Conservation (phyloP, 164 flowering plant genomes). For the Aristolochia contorta region DNA sequence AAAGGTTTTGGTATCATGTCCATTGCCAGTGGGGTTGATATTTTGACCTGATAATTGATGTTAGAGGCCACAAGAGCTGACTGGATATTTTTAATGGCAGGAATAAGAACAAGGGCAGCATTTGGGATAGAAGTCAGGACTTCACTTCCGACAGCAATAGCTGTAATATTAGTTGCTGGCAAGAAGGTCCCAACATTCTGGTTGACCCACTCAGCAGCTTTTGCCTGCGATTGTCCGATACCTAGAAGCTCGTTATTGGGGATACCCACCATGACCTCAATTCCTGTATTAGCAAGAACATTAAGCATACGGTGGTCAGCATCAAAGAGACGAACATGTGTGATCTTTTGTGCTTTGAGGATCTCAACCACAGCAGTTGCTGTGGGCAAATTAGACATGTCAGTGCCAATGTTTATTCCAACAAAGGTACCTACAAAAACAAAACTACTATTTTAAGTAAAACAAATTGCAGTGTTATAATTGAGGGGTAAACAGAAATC, state of each 20-base stretch:
- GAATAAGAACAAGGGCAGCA: conserved; percentile 58
- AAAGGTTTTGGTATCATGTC: conserved; percentile 64
- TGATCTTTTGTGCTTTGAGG: conserved; percentile 44
- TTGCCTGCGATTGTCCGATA: conserved; percentile 55
- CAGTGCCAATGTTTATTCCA: conserved; percentile 65
- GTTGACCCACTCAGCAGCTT: conserved; percentile 80
- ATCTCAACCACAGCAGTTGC: conserved; percentile 42
- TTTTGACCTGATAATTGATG: conserved; percentile 26
- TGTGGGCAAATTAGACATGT: conserved; percentile 39
- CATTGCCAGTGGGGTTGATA: conserved; percentile 55
- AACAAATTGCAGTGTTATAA: background rate
- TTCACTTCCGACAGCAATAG: conserved; percentile 86
- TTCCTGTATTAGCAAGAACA: conserved; percentile 55
- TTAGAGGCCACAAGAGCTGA: conserved; percentile 28
- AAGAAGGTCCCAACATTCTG: conserved; percentile 57
- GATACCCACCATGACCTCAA: conserved; percentile 75
- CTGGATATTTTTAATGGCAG: conserved; percentile 63
- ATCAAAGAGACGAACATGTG: conserved; percentile 65
- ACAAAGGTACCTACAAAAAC: conserved; percentile 45
- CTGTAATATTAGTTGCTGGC: conserved; percentile 75
- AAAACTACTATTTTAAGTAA: background rate
- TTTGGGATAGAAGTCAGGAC: conserved; percentile 69
- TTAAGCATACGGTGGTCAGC: conserved; percentile 53
- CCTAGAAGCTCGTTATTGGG: conserved; percentile 65
- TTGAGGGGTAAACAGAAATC: background rate